Evolutionary conservation across 352 stramenopile genomes (phyloP).

Genomic region (Peronospora destructor): DNA sequence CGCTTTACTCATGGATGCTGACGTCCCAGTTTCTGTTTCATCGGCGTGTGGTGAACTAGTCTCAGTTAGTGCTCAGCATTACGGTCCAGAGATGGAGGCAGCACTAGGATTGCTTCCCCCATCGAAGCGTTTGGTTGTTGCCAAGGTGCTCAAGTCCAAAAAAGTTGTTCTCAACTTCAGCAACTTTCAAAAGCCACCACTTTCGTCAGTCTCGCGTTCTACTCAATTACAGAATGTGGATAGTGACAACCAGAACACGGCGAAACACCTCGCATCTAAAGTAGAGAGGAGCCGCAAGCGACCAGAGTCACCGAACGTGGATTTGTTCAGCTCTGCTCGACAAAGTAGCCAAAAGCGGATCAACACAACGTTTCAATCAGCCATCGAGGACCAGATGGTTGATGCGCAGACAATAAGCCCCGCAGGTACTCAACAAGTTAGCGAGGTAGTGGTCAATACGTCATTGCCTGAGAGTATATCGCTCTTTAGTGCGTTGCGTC

Average conservation of each 20-base stretch:
- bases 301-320: constrained; percentile 39
- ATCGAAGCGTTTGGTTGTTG: constrained; percentile 43
- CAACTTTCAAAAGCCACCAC: constrained; percentile 9
- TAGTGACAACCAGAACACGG: constrained; percentile 17
- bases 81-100: constrained; percentile 44
- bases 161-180: constrained; percentile 44
- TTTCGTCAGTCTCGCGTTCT: constrained; percentile 10
- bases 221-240: constrained; percentile 18
- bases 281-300: constrained; percentile 43
- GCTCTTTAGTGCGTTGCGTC: constrained; percentile 8
- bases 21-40: constrained; percentile 51
- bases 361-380: constrained; percentile 19
- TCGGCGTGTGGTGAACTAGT: constrained; percentile 56
- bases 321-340: constrained; percentile 30
- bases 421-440: not conserved
- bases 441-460: constrained; percentile 1
- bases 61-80: constrained; percentile 38
- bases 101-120: constrained; percentile 49
- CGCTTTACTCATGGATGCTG: constrained; percentile 53
- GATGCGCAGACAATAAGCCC: not conserved
- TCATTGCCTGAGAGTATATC: not conserved
- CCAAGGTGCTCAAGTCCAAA: constrained; percentile 48
- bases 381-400: constrained; percentile 2
- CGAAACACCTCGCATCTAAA: constrained; percentile 3
- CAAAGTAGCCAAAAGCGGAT: constrained; percentile 41